Evolutionary conservation across 768 basidiomycete genomes (phyloP).

Genomic region (Russula ochroleuca): DNA sequence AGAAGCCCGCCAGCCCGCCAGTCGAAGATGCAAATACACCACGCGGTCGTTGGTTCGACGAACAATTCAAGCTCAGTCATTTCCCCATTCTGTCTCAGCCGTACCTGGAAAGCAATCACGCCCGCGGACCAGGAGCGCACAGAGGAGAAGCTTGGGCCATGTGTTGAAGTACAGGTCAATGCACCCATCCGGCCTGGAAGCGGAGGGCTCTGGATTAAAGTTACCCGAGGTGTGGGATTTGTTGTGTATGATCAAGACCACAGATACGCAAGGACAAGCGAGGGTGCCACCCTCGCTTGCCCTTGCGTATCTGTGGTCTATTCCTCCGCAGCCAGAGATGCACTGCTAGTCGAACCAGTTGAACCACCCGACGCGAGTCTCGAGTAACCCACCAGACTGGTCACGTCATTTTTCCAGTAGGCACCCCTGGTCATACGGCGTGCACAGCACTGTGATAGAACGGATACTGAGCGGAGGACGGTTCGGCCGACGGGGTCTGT

Average conservation of each 20-base stretch:
- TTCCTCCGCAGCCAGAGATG: no score
- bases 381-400: neutral
- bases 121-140: neutral
- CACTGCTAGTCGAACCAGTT: neutral
- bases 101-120: neutral
- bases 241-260: no score
- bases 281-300: no score
- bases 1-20: no score
- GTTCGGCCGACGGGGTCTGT: neutral
- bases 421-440: neutral
- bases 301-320: neutral
- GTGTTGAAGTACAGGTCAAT: neutral
- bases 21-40: no score
- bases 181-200: neutral
- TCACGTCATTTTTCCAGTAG: no score
- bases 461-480: neutral
- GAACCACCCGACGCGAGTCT: neutral
- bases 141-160: neutral
- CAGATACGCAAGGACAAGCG: no score
- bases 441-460: neutral
- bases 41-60: neutral
- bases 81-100: neutral
- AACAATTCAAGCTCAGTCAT: neutral
- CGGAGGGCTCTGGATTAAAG: neutral
- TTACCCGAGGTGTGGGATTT: neutral